Base-by-base conservation (phyloP, 2,329 filamentous ascomycete genomes). In the Beauveria sp. region DNA sequence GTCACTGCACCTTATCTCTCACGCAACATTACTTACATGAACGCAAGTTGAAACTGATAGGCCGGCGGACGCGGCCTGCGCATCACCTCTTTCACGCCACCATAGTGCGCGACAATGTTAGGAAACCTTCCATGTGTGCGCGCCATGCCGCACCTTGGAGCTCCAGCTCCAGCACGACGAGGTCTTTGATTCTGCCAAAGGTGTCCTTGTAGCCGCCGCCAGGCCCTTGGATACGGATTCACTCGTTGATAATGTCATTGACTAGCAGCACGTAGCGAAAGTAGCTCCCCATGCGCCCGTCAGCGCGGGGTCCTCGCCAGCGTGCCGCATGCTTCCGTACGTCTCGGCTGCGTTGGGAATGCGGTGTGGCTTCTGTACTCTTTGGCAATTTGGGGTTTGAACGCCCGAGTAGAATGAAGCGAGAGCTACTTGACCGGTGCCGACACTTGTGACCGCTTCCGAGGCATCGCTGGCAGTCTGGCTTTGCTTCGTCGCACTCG, bases 401-500 rank as follows among this genome's bases (percentile, higher is more conserved):
- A 34, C 30, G 10, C 10, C 10, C 3, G 30, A 12, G 3, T 34
- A 34, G 4, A 34, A 12, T 34, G 30, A 12, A 34, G 30, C 30
- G 30, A 30, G 30, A 34, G 30, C 30, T 30, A 30, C 10, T 30
- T 12, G 10, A 24, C 40, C 43, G 24, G 30, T 30, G 53, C 53
- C 53, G 24, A 24, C 6, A 28, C 42, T 34, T 14, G 30, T 34
- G 30, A 47, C 16, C 26, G 28, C 42, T 47, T n/a, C 20, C 42
- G 49, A 46, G 6, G 42, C 58, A 60, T 22, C 40, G 22, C 22
- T 16, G 34, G 16, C 58, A 60, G n/a, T 3, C 16, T 26, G 58
- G 50, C 58, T 54, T 60, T 18, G 47, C 49, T 50, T 60, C 58
- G 49, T 60, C 58, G 28, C 58, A 60, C 26, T 47, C 40, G 42